phyloP scores from a whole-genome alignment of 208 protist genomes.

The Leishmania tropica region DNA sequence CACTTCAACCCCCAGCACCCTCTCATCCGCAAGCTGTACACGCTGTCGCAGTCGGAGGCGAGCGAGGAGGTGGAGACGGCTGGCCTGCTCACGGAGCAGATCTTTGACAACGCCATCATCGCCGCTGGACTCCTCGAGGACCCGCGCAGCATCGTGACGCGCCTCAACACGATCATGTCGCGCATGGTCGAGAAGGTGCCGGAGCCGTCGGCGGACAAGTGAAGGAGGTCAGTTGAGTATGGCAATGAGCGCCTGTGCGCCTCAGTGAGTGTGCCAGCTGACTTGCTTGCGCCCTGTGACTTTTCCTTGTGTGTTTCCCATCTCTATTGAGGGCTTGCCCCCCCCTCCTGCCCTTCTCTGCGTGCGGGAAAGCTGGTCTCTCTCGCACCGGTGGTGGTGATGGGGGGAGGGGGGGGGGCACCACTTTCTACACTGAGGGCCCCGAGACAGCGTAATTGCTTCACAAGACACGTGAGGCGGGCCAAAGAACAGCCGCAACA shows the following conservation, averaged over 20 bases:
- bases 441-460: background rate
- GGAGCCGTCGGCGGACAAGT: slow-evolving; percentile 88
- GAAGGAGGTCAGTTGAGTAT: slow-evolving; percentile 1
- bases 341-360: background rate
- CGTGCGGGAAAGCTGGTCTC: background rate
- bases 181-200: slow-evolving; percentile 89
- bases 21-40: slow-evolving; percentile 93
- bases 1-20: slow-evolving; percentile 93
- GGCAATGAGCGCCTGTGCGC: background rate
- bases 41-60: slow-evolving; percentile 72
- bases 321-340: background rate
- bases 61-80: slow-evolving; percentile 85
- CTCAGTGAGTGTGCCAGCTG: background rate
- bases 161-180: slow-evolving; percentile 92
- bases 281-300: background rate
- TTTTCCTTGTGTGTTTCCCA: background rate
- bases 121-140: slow-evolving; percentile 92
- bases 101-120: slow-evolving; percentile 95
- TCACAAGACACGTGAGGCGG: background rate
- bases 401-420: too few relatives aligned
- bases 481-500: background rate
- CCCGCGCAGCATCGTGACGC: slow-evolving; percentile 88
- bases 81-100: slow-evolving; percentile 87
- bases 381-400: background rate
- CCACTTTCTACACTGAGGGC: background rate